phyloP scores from a whole-genome alignment of 2,329 filamentous ascomycete genomes.

The Trichoderma sp. region DNA sequence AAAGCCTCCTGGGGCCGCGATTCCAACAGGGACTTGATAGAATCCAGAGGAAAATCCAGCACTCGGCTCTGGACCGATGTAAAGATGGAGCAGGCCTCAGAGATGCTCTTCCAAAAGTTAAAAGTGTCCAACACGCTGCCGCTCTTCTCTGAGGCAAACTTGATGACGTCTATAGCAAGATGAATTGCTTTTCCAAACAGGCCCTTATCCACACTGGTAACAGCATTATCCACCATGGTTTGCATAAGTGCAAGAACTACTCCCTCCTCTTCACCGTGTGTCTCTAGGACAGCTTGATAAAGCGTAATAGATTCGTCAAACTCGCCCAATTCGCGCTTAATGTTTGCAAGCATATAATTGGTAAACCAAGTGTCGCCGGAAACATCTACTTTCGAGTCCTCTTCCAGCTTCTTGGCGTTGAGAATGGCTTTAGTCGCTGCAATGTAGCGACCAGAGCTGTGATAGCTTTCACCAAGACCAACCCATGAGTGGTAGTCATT shows the following conservation, averaged over 20 bases:
- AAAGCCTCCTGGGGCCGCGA: conserved; percentile 57
- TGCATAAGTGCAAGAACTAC: conserved; percentile 87
- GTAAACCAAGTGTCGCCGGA: conserved; percentile 85
- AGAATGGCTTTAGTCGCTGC: conserved; percentile 91
- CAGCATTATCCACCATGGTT: conserved; percentile 79
- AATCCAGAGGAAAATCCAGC: conserved; percentile 60
- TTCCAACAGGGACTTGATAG: conserved; percentile 61
- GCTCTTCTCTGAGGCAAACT: conserved; percentile 64
- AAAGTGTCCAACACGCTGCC: conserved; percentile 69
- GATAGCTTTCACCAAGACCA: conserved; percentile 94
- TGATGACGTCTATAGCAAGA: conserved; percentile 68
- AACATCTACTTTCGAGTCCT: conserved; percentile 52
- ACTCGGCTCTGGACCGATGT: conserved; percentile 72
- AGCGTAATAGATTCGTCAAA: conserved; percentile 79
- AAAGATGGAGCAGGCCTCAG: conserved; percentile 84
- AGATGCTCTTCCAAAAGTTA: conserved; percentile 93
- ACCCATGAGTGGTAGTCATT: conserved; percentile 95
- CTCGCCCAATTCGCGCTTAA: conserved; percentile 88
- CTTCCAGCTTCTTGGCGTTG: conserved; percentile 77
- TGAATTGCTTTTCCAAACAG: conserved; percentile 81
- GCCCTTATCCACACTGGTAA: conserved; percentile 76
- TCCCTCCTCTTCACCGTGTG: conserved; percentile 75
- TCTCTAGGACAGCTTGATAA: conserved; percentile 71
- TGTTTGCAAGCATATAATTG: conserved; percentile 94
- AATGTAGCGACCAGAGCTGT: conserved; percentile 88